A percentile compares a stretch with the other conserved stretches of the same genome.
These are phyloP conservation scores for Penicillium daleae DNA, from an alignment of 495 filamentous ascomycete species.

Conservation along the genomic window DNA sequence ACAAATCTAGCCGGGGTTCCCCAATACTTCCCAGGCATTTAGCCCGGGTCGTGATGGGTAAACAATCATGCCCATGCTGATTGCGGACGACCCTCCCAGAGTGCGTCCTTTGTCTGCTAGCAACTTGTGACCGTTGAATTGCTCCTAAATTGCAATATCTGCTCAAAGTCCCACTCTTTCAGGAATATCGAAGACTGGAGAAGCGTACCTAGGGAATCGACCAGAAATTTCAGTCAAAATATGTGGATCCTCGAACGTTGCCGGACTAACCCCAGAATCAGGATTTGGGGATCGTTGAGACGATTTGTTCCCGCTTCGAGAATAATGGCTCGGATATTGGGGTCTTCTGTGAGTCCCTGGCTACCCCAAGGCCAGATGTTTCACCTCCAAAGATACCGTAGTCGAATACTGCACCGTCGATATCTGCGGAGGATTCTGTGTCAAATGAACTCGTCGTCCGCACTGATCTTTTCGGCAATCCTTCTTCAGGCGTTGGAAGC, in stretches of 20 bases:
- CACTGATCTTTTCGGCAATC: neutral
- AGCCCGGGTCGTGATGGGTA: conserved; percentile 43
- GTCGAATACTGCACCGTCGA: neutral
- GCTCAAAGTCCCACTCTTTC: neutral
- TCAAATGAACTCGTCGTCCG: neutral
- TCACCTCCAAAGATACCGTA: conserved; percentile 1
- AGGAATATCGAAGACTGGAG: too few relatives aligned
- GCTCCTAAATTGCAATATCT: conserved; percentile 15
- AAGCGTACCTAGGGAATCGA: conserved; percentile 49
- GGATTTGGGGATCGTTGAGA: conserved; percentile 42
- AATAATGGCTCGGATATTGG: conserved; percentile 46
- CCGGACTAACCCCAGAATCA: conserved; percentile 42
- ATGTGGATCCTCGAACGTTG: conserved; percentile 42
- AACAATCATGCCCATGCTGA: conserved; percentile 56
- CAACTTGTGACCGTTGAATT: conserved; percentile 27
- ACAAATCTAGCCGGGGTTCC: conserved; percentile 56
- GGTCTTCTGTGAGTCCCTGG: conserved; percentile 50
- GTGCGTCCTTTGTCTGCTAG: conserved; percentile 50
- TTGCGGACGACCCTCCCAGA: conserved; percentile 58
- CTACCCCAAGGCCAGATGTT: conserved; percentile 17
- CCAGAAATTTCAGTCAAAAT: conserved; percentile 57
- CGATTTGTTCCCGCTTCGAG: conserved; percentile 54
- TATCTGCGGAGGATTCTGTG: neutral
- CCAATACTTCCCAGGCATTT: conserved; percentile 54
- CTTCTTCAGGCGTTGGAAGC: neutral